These are phyloP conservation scores for Citrus mangshanensis DNA, from an alignment of 345 rosid species.

Conservation along the genomic window DNA sequence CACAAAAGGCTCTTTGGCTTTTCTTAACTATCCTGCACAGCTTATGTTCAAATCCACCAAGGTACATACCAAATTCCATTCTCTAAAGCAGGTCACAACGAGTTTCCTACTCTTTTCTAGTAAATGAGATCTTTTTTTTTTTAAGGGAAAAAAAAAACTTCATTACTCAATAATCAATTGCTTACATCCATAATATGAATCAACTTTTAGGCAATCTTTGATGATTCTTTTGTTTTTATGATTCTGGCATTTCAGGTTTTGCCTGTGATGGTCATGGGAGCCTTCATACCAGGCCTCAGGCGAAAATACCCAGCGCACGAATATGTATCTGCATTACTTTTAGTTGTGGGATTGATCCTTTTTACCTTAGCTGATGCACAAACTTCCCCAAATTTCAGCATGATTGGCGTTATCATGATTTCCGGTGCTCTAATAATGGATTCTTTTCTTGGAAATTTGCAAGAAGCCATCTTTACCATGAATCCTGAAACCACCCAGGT, in stretches of 20 bases:
- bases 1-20: constrained; percentile 95
- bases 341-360: constrained; percentile 79
- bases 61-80: constrained; percentile 30
- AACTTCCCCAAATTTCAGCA: constrained; percentile 85
- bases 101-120: background rate
- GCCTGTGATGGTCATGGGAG: constrained; percentile 98
- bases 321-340: constrained; percentile 74
- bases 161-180: background rate
- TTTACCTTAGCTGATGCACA: constrained; percentile 96
- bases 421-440: constrained; percentile 88
- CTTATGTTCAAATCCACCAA: constrained; percentile 99
- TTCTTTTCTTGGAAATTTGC: constrained; percentile 86
- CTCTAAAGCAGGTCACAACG: background rate
- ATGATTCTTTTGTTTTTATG: background rate
- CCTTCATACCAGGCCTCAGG: constrained; percentile 88
- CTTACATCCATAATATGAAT: background rate
- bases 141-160: background rate
- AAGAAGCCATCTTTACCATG: constrained; percentile 91
- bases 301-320: constrained; percentile 83
- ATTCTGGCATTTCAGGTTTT: constrained; percentile 48
- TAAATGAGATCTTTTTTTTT: background rate
- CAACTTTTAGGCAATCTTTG: background rate
- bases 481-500: constrained; percentile 95
- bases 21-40: constrained; percentile 96
- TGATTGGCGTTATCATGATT: constrained; percentile 81